These are phyloP conservation scores for Naganishia sp. DNA, from an alignment of 1,284 basidiomycete genomes.

Conservation along the genomic window DNA sequence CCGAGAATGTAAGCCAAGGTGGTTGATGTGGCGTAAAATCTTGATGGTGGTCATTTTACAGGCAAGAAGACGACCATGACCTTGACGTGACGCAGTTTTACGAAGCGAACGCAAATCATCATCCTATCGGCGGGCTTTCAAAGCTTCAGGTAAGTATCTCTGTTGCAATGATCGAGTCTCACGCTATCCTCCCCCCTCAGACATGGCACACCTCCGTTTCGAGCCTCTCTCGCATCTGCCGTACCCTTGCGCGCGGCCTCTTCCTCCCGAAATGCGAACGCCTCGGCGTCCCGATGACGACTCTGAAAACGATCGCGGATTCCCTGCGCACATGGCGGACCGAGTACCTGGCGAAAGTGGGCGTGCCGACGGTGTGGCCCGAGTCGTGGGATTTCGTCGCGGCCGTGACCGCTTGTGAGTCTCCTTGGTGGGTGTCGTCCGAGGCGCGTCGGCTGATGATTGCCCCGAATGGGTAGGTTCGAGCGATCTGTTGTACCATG, in stretches of 20 bases:
- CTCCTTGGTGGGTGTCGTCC: constrained; percentile 2
- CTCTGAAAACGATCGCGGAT: constrained; percentile 62
- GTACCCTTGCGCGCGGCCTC: constrained; percentile 72
- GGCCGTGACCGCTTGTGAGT: constrained; percentile 69
- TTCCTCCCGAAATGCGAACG: constrained; percentile 73
- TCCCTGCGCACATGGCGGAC: constrained; percentile 74
- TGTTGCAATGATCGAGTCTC: constrained; percentile 58
- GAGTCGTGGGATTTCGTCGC: constrained; percentile 86
- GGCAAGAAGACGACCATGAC: constrained; percentile 53
- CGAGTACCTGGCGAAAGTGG: constrained; percentile 71
- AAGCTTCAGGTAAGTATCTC: constrained; percentile 14
- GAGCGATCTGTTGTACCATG: constrained; percentile 84
- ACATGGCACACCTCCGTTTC: constrained; percentile 44
- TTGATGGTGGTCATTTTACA: not conserved
- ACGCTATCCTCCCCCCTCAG: constrained; percentile 53
- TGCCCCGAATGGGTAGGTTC: constrained; percentile 58
- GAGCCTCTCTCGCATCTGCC: constrained; percentile 73
- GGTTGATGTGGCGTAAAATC: not conserved
- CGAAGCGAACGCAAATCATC: constrained; percentile 16
- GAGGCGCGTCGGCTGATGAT: constrained; percentile 3
- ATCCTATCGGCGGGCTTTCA: constrained; percentile 28
- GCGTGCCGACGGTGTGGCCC: constrained; percentile 79
- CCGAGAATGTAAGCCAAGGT: constrained; percentile 21
- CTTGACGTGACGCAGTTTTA: constrained; percentile 52
- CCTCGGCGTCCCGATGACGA: constrained; percentile 71